phyloP scores from a whole-genome alignment of 441 rosid species.

The Lepidium campestre region DNA sequence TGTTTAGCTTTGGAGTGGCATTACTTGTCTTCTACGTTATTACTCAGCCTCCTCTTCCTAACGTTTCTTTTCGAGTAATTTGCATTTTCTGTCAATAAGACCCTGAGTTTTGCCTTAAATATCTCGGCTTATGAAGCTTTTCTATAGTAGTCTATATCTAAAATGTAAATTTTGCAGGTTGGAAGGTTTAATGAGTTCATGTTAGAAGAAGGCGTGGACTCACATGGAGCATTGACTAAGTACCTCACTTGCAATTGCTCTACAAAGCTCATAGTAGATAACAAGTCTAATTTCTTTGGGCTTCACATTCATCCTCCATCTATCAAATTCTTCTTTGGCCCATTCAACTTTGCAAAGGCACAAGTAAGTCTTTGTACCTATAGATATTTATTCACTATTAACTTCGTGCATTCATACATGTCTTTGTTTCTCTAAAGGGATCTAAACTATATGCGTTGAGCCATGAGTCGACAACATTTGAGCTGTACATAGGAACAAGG shows the following conservation, averaged over 20 bases:
- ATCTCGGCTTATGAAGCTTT: not conserved
- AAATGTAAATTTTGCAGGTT: slow-evolving; percentile 35
- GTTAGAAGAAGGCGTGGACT: slow-evolving; percentile 76
- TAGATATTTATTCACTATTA: not conserved
- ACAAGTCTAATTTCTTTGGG: slow-evolving; percentile 73
- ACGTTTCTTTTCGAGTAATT: slow-evolving; percentile 55
- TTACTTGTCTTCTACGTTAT: slow-evolving; percentile 75
- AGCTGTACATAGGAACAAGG: slow-evolving; percentile 45
- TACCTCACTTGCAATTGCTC: slow-evolving; percentile 68
- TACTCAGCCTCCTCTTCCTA: slow-evolving; percentile 73
- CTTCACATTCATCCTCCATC: slow-evolving; percentile 64
- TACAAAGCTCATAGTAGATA: slow-evolving; percentile 47
- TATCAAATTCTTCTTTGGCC: slow-evolving; percentile 51
- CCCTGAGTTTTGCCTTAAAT: not conserved
- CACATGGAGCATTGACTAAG: slow-evolving; percentile 60
- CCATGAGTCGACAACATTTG: slow-evolving; percentile 32
- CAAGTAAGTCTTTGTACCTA: slow-evolving; percentile 31
- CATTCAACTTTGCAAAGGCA: slow-evolving; percentile 51
- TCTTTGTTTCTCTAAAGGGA: slow-evolving; percentile 33
- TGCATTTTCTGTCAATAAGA: not conserved
- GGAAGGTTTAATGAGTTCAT: slow-evolving; percentile 42
- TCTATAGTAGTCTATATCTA: not conserved
- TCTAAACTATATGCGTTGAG: slow-evolving; percentile 45
- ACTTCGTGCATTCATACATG: not conserved
- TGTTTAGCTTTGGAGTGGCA: slow-evolving; percentile 61